A percentile compares a stretch with the other conserved stretches of the same genome.
Evolutionary conservation across 2,329 filamentous ascomycete genomes (phyloP).

Genomic region (Rhinocladiella similis): DNA sequence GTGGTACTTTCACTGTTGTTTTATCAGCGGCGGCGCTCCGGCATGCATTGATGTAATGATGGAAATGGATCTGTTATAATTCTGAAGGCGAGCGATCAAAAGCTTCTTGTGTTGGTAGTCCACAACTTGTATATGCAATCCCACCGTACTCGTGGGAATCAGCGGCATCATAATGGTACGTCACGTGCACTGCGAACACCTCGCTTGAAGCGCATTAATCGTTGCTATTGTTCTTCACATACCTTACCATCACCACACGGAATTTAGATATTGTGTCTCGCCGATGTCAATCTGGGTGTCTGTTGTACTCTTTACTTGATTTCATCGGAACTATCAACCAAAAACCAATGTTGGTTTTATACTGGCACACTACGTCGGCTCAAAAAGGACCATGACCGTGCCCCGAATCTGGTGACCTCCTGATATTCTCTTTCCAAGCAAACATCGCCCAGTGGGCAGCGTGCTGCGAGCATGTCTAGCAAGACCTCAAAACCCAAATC

Average conservation of each 20-base stretch:
- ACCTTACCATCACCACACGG: slow-evolving; percentile 2
- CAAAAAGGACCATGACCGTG: no score
- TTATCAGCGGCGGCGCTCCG: slow-evolving; percentile 21
- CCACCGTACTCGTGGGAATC: neutral
- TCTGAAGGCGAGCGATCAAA: slow-evolving; percentile 3
- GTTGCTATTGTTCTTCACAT: slow-evolving; percentile 24
- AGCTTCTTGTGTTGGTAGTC: slow-evolving; percentile 9
- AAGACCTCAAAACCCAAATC: slow-evolving; percentile 22
- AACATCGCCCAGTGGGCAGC: neutral
- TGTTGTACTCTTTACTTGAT: neutral
- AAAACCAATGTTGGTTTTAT: no score
- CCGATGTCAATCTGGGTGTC: no score
- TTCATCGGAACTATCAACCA: no score
- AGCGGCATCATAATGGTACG: neutral
- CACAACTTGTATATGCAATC: neutral
- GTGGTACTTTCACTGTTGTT: slow-evolving; percentile 12
- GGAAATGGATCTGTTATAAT: no score
- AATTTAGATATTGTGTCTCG: neutral
- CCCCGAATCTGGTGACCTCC: no score
- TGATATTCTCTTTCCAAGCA: neutral
- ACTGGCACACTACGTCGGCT: no score
- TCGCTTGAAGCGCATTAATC: neutral
- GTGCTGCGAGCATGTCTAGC: neutral
- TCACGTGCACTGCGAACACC: neutral
- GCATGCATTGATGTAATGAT: slow-evolving; percentile 9